Base-by-base conservation (phyloP, 1,284 basidiomycete species). In the Mrakiaceae sp. region DNA sequence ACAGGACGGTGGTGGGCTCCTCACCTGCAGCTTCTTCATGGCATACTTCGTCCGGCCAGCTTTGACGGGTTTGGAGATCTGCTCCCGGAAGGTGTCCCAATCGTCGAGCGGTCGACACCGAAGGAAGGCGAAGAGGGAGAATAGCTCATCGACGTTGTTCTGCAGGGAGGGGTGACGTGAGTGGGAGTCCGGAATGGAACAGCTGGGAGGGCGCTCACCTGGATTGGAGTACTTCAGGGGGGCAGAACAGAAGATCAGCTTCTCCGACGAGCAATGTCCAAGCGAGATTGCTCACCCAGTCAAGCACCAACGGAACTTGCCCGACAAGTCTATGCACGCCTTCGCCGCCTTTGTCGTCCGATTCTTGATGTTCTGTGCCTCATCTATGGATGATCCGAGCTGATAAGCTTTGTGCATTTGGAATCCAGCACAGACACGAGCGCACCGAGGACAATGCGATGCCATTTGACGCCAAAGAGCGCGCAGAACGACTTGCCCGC, bases 281-380 rank as follows among this genome's bases (percentile, higher is more conserved):
- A 49, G 51, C 54, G 27, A 27, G 10, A 69, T 57, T 9, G 55
- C 72, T 66, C 60, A 75, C 73, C 76, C 91, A 5, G 90, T 94
- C 64, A 95, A 77, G 73, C 87, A 90, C 92, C 92, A 95, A 57
- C 90, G 81, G 73, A 83, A 93, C 72, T 88, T 89, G 10, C 83
- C 82, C 49, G 85, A 77, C 9, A 98, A 79, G 1, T 81, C 87
- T 66, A 84, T 89, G 67, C 92, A 94, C 0, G 90, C 92, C 53
- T 85, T 80, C 0, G 90, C 86, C 44, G 83, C 82, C 73, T 92
- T 89, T 0, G 94, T 90, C 47, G 82, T 87, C 66, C 84, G 80
- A 72, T 97, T 96, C 81, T 98, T 98, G 79, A 98, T 98, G 71
- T 89, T 93, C 73, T 98, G 95, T 0, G 95, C 95, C 74, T 98